A percentile compares a stretch with the other conserved stretches of the same genome.
Conservation (phyloP, 305 asterid genomes). For the Rubia peregrina region DNA sequence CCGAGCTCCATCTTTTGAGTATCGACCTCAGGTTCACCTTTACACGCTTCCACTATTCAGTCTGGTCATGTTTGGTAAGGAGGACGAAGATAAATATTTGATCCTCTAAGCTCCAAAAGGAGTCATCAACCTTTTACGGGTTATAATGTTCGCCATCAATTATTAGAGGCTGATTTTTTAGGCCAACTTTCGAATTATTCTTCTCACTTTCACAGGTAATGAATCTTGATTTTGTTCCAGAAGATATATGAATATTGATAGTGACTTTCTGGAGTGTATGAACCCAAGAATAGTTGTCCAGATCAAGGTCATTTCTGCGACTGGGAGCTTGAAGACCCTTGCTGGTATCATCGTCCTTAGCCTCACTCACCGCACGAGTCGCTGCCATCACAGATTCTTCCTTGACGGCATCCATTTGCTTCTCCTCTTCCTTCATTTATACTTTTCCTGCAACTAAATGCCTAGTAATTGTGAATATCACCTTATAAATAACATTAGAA, state of each 20-base stretch:
- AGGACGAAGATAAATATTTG: slow-evolving; percentile 64
- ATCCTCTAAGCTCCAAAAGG: too few relatives aligned
- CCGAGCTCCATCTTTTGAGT: slow-evolving; percentile 87
- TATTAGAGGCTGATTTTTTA: slow-evolving; percentile 41
- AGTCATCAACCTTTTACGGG: too few relatives aligned
- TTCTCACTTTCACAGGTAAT: slow-evolving; percentile 35
- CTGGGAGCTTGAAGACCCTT: slow-evolving; percentile 45
- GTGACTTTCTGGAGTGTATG: slow-evolving; percentile 45
- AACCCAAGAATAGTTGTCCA: slow-evolving; percentile 39
- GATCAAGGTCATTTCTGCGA: slow-evolving; percentile 36
- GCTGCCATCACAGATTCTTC: not conserved
- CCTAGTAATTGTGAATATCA: too few relatives aligned
- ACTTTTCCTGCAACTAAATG: too few relatives aligned
- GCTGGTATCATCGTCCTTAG: slow-evolving; percentile 20
- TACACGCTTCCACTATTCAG: slow-evolving; percentile 90
- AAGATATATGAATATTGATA: slow-evolving; percentile 33
- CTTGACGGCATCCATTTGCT: not conserved
- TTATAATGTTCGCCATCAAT: slow-evolving; percentile 51
- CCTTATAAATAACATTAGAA: too few relatives aligned
- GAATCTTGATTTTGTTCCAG: slow-evolving; percentile 40
- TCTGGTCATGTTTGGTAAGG: slow-evolving; percentile 69
- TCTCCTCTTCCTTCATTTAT: slow-evolving; percentile 26
- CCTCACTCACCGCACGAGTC: slow-evolving; percentile 7
- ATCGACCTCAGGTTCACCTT: too few relatives aligned
- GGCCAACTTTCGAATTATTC: slow-evolving; percentile 37